Evolutionary conservation across 371 early-diverging fungal species (phyloP), one percentile per base, ranked within the genome.

Genomic region (Parasitella parasitica): DNA sequence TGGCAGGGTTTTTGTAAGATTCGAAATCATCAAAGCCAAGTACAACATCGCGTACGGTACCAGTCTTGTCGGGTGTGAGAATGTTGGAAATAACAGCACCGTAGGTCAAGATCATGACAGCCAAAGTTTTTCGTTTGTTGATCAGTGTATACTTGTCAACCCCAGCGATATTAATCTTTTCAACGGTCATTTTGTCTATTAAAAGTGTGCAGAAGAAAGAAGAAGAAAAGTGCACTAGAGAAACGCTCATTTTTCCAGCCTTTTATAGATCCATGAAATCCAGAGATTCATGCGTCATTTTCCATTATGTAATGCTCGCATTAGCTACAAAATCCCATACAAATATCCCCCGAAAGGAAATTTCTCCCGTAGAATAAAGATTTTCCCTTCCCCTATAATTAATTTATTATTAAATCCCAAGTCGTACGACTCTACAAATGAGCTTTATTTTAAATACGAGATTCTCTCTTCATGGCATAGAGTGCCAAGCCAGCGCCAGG

Each of bases 1-100:
- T 78, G 5, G 61, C 34, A n/a, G 74, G 60, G 6, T 69, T 49
- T 20, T 72, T 72, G 56, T 81, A 81, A 27, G 60, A 57, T 36
- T 81, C 77, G 59, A 63, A 75, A 38, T 75, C 62, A 51, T 81
- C 81, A 57, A 75, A 81, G 13, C 81, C 81, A 58, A 81, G 72
- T 4, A 54, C 71, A 38, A 81, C 73, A 53, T 81, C 81, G 37
- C 76, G 74, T 28, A 81, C 51, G 27, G 59, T 36, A 13, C 81
- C 81, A 0, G 64, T 64, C 53, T 75, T 76, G 59, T 81, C 81
- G 18, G 81, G 81, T 3, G 77, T 77, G 8, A 81, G 63, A 38
- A 76, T 71, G 63, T 81, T 76, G 8, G 78, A 69, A 24, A 81
- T 60, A 24, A 63, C 73, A 30, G 67, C 81, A 38, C 81, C 81